Evolutionary conservation across 179 eudicot genomes (phyloP).

Genomic region (Camellia oleifera): DNA sequence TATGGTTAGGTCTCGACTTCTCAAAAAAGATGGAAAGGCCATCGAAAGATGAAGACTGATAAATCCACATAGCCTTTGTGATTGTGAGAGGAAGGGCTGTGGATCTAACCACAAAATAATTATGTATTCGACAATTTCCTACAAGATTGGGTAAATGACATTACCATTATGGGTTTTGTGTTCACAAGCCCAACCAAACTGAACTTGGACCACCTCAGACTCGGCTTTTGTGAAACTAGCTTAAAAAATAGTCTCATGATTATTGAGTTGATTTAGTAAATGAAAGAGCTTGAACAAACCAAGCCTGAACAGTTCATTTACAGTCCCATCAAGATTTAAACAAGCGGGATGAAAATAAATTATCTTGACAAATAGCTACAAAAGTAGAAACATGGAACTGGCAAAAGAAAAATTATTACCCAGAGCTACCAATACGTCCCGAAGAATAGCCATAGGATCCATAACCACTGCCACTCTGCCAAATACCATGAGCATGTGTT

Average conservation of each 20-base stretch:
- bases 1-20: neutral
- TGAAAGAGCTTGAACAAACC: neutral
- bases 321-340: conserved; percentile 1
- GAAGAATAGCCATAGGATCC: conserved; percentile 82
- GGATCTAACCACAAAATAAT: neutral
- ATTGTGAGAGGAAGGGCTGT: neutral
- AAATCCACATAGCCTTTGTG: neutral
- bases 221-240: neutral
- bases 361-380: neutral
- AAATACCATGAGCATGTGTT: neutral
- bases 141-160: neutral
- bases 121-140: neutral
- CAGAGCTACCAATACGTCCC: conserved; percentile 71
- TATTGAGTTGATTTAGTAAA: too few relatives aligned
- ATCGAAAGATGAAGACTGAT: neutral
- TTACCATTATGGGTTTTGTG: neutral
- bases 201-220: neutral
- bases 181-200: neutral
- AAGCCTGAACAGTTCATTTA: neutral
- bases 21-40: neutral
- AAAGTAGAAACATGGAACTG: conserved; percentile 4
- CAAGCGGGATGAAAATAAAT: neutral
- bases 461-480: conserved; percentile 65
- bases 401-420: conserved; percentile 42
- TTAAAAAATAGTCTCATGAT: neutral